phyloP scores from a whole-genome alignment of 768 basidiomycete genomes.

The Sarcodon sp. region DNA sequence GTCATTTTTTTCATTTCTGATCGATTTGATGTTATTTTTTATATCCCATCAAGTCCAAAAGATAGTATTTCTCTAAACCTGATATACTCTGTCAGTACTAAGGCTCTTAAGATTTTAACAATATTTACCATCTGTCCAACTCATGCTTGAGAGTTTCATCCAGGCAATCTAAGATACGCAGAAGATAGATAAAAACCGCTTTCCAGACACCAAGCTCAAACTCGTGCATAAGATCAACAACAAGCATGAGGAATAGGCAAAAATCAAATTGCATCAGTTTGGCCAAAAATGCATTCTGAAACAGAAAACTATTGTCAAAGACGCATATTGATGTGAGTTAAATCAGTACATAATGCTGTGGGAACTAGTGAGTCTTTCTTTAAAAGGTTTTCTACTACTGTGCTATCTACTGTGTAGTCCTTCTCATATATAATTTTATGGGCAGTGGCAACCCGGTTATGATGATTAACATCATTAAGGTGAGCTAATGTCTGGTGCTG shows the following conservation, averaged over 20 bases:
- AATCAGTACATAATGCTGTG: constrained; percentile 9
- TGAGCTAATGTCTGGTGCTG: constrained; percentile 2
- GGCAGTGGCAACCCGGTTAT: constrained; percentile 5
- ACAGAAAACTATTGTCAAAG: not conserved
- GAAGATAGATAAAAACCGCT: constrained; percentile 20
- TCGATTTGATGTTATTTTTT: constrained; percentile 9
- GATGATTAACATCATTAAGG: constrained; percentile 4
- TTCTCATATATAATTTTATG: constrained; percentile 16
- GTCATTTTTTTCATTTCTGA: constrained; percentile 14
- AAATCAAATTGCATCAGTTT: constrained; percentile 9
- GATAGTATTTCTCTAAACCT: constrained; percentile 11
- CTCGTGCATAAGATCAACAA: constrained; percentile 26
- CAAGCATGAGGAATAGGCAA: constrained; percentile 15
- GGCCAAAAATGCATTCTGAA: constrained; percentile 22
- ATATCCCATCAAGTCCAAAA: constrained; percentile 13
- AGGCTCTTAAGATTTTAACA: not conserved
- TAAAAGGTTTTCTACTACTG: constrained; percentile 14
- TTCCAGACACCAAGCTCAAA: constrained; percentile 28
- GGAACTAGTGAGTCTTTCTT: constrained; percentile 18
- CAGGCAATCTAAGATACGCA: constrained; percentile 16
- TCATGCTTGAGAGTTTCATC: constrained; percentile 7
- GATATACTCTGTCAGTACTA: not conserved
- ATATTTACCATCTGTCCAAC: constrained; percentile 14
- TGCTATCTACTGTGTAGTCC: constrained; percentile 13
- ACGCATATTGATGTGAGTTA: not conserved